Conservation (phyloP, 2,329 filamentous ascomycete species). For the Clonostachys solani region DNA sequence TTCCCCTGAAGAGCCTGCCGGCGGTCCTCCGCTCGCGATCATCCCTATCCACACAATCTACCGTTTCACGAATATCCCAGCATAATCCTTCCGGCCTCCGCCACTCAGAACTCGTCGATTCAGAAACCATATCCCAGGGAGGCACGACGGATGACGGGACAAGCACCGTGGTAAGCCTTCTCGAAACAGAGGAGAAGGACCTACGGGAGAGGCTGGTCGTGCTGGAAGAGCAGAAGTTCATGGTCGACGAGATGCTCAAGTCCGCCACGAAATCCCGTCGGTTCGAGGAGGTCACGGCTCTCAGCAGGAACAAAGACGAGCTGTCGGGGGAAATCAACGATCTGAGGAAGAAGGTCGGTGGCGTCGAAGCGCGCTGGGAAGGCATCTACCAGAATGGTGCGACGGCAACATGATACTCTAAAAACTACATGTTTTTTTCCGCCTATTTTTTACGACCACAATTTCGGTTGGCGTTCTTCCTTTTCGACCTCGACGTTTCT, state of each 20-base stretch:
- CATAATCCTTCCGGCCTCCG: conserved; percentile 34
- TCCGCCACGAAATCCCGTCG: conserved; percentile 70
- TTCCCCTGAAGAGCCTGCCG: conserved; percentile 75
- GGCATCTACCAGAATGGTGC: conserved; percentile 34
- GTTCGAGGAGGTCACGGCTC: conserved; percentile 81
- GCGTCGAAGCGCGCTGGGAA: conserved; percentile 59
- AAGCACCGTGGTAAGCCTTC: conserved; percentile 47
- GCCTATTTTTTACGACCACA: no score
- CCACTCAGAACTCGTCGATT: conserved; percentile 37
- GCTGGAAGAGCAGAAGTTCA: conserved; percentile 85
- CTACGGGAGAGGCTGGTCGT: conserved; percentile 77
- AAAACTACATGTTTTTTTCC: no score
- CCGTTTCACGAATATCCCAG: conserved; percentile 18
- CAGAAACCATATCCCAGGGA: conserved; percentile 38
- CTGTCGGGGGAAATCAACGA: conserved; percentile 72
- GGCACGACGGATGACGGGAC: conserved; percentile 35
- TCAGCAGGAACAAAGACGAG: conserved; percentile 79
- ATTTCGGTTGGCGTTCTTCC: no score
- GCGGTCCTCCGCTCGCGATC: conserved; percentile 52
- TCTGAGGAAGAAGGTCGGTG: conserved; percentile 59
- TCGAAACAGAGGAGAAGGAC: conserved; percentile 82
- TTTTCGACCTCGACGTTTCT: no score
- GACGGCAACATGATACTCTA: neutral
- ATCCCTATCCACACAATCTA: conserved; percentile 10
- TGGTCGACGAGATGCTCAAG: conserved; percentile 81